phyloP scores from a whole-genome alignment of 1,284 basidiomycete genomes.

The Xerocomus cyaneibrunnescens region DNA sequence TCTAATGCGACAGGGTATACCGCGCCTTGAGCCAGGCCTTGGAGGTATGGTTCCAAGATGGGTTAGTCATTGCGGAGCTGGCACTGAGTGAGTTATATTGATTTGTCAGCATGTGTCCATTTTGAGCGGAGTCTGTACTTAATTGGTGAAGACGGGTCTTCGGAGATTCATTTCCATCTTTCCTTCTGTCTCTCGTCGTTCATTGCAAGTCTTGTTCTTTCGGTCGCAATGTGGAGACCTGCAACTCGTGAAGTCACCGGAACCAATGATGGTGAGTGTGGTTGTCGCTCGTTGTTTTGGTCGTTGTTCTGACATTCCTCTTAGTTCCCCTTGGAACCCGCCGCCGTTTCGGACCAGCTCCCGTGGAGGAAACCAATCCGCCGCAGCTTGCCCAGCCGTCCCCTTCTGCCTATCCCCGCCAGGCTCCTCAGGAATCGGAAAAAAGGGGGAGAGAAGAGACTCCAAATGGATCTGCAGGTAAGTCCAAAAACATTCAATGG shows the following conservation, averaged over 20 bases:
- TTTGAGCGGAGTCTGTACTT: constrained; percentile 38
- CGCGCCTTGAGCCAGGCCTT: not conserved
- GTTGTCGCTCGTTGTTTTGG: constrained; percentile 15
- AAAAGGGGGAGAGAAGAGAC: constrained; percentile 63
- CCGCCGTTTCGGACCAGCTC: constrained; percentile 86
- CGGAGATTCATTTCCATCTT: constrained; percentile 39
- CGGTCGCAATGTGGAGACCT: constrained; percentile 77
- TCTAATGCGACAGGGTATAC: not conserved
- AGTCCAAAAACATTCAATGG: constrained; percentile 38
- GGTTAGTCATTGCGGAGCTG: constrained; percentile 4
- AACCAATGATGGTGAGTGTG: constrained; percentile 70
- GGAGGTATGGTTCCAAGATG: not conserved
- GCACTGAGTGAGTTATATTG: not conserved
- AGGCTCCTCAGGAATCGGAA: constrained; percentile 53
- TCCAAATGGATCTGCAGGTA: constrained; percentile 59
- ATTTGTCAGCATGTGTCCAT: constrained; percentile 31
- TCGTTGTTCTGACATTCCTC: constrained; percentile 7
- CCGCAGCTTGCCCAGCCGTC: constrained; percentile 83
- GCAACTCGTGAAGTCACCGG: constrained; percentile 81
- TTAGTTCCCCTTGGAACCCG: constrained; percentile 78
- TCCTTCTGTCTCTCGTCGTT: constrained; percentile 16
- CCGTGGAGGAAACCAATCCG: constrained; percentile 68
- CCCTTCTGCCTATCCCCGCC: constrained; percentile 78
- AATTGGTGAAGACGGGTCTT: constrained; percentile 17
- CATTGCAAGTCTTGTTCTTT: constrained; percentile 24